Evolutionary conservation across 345 rosid species (phyloP).

Genomic region (Eucalyptus sp.): DNA sequence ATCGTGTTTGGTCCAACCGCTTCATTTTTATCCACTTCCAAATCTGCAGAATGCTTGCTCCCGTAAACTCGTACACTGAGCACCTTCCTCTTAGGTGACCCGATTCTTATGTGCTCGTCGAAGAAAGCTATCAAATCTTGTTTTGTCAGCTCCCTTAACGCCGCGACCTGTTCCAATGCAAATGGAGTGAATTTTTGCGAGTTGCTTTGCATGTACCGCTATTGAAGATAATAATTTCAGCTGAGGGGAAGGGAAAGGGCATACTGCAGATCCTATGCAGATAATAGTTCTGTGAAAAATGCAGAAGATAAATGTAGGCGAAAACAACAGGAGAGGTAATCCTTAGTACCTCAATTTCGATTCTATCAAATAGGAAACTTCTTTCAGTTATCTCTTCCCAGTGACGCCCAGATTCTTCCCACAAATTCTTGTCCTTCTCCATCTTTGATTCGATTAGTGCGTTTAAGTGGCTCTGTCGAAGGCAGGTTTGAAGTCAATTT

Average conservation of each 20-base stretch:
- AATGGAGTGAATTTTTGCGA: background rate
- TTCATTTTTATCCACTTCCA: conserved; percentile 23
- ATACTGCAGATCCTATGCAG: background rate
- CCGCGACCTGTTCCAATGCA: conserved; percentile 39
- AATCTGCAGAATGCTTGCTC: conserved; percentile 34
- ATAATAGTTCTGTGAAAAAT: background rate
- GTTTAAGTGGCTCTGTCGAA: conserved; percentile 45
- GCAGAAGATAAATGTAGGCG: background rate
- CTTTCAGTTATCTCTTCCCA: conserved; percentile 60
- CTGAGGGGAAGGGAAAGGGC: background rate
- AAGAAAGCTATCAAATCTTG: conserved; percentile 64
- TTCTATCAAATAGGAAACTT: conserved; percentile 61
- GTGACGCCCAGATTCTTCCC: conserved; percentile 59
- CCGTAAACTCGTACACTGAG: conserved; percentile 58
- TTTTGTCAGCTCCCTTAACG: conserved; percentile 40
- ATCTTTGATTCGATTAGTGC: conserved; percentile 77
- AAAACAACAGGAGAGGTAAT: background rate
- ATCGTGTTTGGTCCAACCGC: conserved; percentile 10
- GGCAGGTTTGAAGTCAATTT: background rate
- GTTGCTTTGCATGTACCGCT: background rate
- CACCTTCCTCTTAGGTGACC: conserved; percentile 47
- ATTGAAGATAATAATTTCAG: background rate
- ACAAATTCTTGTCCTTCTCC: conserved; percentile 73
- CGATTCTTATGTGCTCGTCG: conserved; percentile 50
- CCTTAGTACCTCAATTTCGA: conserved; percentile 51